phyloP scores from a whole-genome alignment of 306 rosid species.

The Quercus ilex region DNA sequence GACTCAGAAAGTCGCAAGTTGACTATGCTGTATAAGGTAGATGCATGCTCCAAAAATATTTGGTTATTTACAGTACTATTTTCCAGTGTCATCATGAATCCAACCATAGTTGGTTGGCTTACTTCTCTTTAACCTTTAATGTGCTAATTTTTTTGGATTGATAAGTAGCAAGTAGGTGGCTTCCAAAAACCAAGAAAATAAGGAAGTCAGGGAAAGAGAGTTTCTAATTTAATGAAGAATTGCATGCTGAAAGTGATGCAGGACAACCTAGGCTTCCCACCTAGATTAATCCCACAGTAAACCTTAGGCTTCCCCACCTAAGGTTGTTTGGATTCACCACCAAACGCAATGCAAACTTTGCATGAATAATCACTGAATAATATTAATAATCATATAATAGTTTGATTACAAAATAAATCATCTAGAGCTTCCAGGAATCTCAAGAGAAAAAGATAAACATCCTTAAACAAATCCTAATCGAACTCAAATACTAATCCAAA shows the following conservation, averaged over 20 bases:
- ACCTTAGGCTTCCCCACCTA: too few species aligned
- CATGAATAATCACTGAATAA: too few species aligned
- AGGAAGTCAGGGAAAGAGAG: not conserved
- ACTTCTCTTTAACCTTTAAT: not conserved
- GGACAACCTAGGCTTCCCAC: too few species aligned
- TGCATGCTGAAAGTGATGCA: not conserved
- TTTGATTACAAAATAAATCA: too few species aligned
- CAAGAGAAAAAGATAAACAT: too few species aligned
- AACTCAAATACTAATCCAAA: too few species aligned
- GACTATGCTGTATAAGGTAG: slow-evolving; percentile 95
- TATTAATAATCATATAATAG: too few species aligned
- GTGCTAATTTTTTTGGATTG: not conserved
- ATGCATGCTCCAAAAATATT: slow-evolving; percentile 6
- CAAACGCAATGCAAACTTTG: too few species aligned
- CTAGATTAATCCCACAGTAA: too few species aligned
- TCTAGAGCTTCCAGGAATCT: too few species aligned
- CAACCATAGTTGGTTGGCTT: not conserved
- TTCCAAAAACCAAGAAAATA: not conserved
- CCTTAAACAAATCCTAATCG: too few species aligned
- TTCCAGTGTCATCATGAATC: not conserved
- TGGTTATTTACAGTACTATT: not conserved
- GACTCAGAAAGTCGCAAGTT: slow-evolving; percentile 83
- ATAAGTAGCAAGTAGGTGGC: not conserved
- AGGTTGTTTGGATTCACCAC: too few species aligned
- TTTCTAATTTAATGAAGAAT: not conserved